Evolutionary conservation across 1,139 yeast genomes (phyloP).

Genomic region (Protomyces arabidopsidicola): DNA sequence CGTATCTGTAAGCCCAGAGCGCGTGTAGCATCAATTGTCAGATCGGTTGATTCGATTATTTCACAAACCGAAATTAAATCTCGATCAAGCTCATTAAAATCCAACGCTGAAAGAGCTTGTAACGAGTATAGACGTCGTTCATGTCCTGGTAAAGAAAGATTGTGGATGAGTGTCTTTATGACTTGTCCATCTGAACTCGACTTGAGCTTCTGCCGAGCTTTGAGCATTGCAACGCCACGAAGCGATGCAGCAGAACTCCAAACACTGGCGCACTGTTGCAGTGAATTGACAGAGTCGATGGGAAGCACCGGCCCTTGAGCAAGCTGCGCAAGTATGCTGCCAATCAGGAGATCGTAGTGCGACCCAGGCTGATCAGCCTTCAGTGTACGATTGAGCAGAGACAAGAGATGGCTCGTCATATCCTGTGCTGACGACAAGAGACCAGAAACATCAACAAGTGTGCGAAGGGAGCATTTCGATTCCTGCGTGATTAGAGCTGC

Average conservation of each 20-base stretch:
- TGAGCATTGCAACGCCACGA: background rate
- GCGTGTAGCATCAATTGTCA: conserved; percentile 64
- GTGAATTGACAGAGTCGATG: background rate
- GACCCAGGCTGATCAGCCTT: background rate
- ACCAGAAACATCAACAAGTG: background rate
- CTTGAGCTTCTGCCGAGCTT: background rate
- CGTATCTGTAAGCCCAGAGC: conserved; percentile 70
- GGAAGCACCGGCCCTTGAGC: background rate
- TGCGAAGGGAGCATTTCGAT: background rate
- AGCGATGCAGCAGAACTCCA: conserved; percentile 17
- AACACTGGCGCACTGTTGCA: background rate
- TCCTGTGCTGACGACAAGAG: background rate
- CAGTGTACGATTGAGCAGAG: background rate
- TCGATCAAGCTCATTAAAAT: conserved; percentile 30
- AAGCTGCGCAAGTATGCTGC: conserved; percentile 3
- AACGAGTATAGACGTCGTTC: conserved; percentile 22
- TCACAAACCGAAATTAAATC: conserved; percentile 44
- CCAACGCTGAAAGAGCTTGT: conserved; percentile 14
- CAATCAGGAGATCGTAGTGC: background rate
- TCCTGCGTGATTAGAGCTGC: background rate
- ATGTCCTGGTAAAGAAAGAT: conserved; percentile 16
- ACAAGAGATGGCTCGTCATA: background rate
- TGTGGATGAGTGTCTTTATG: conserved; percentile 1
- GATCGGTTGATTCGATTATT: conserved; percentile 67
- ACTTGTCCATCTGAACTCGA: background rate